phyloP scores from a whole-genome alignment of 1,139 yeast genomes.

The Protomyces arabidopsidicola region DNA sequence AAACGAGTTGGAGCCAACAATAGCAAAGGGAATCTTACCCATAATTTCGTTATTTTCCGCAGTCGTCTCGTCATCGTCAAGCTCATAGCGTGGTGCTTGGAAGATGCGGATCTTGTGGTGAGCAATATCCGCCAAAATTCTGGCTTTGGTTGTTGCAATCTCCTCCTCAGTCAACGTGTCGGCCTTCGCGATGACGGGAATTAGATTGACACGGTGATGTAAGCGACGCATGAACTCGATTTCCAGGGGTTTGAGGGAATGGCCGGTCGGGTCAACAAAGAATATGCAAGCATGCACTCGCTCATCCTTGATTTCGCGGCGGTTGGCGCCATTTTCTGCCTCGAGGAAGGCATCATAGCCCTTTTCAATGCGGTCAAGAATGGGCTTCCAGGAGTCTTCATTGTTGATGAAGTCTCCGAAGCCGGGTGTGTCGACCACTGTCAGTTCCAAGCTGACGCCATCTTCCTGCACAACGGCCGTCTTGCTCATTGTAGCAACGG shows the following conservation, averaged over 20 bases:
- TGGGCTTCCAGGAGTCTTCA: constrained; percentile 84
- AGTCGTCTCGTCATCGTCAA: constrained; percentile 81
- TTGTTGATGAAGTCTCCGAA: constrained; percentile 91
- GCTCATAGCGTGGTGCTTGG: constrained; percentile 70
- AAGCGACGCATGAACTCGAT: constrained; percentile 82
- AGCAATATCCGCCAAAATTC: constrained; percentile 52
- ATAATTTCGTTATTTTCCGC: constrained; percentile 62
- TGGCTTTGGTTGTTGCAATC: constrained; percentile 62
- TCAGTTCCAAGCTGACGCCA: constrained; percentile 79
- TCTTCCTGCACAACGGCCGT: constrained; percentile 81
- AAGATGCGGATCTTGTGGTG: constrained; percentile 74
- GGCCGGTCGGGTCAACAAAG: constrained; percentile 97
- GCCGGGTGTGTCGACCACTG: constrained; percentile 87
- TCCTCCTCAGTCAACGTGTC: constrained; percentile 92
- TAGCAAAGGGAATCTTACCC: constrained; percentile 81
- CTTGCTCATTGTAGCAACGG: constrained; percentile 63
- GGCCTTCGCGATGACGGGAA: constrained; percentile 91
- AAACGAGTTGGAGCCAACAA: constrained; percentile 80
- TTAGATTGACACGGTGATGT: constrained; percentile 85
- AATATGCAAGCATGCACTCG: constrained; percentile 84
- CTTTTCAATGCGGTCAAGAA: constrained; percentile 79
- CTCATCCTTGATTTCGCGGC: constrained; percentile 65
- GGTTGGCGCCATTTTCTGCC: constrained; percentile 78
- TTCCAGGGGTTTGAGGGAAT: constrained; percentile 82
- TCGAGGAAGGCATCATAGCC: constrained; percentile 87